Percentiles rank a stretch among this genome's conserved stretches.
Conservation (phyloP, 768 basidiomycete genomes). For the Heimioporus sp. region DNA sequence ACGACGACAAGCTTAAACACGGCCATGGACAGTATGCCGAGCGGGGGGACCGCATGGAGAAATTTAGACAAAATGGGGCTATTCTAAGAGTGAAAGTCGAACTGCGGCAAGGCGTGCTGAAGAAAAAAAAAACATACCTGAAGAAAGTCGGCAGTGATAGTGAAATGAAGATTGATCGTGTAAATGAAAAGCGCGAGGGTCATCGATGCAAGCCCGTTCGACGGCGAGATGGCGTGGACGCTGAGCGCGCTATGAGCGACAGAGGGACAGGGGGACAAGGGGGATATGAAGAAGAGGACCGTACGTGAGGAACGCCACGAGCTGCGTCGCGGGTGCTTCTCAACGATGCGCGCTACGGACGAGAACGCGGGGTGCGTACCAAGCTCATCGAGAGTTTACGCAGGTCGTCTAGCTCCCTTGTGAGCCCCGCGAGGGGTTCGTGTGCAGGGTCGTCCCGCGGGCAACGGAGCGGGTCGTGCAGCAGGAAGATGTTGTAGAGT, state of each 20-base stretch:
- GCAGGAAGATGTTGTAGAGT: neutral
- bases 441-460: neutral
- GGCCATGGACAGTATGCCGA: conserved; percentile 24
- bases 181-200: conserved; percentile 29
- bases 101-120: neutral
- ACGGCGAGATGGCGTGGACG: conserved; percentile 22
- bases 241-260: conserved; percentile 3
- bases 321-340: conserved; percentile 11
- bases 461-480: neutral
- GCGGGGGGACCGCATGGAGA: conserved; percentile 24
- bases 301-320: conserved; percentile 28
- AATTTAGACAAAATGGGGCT: conserved; percentile 10
- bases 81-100: conserved; percentile 5
- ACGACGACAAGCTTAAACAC: conserved; percentile 13
- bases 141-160: conserved; percentile 14
- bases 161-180: conserved; percentile 28
- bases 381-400: conserved; percentile 22
- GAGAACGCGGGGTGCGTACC: conserved; percentile 5
- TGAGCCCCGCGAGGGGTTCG: conserved; percentile 13
- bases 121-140: conserved; percentile 9
- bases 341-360: neutral
- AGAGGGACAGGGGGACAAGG: too few relatives aligned
- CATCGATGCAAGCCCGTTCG: conserved; percentile 10
- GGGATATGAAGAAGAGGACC: conserved; percentile 2
- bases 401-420: conserved; percentile 19